phyloP scores from a whole-genome alignment of 305 asterid species.

The Fraxinus ornus region DNA sequence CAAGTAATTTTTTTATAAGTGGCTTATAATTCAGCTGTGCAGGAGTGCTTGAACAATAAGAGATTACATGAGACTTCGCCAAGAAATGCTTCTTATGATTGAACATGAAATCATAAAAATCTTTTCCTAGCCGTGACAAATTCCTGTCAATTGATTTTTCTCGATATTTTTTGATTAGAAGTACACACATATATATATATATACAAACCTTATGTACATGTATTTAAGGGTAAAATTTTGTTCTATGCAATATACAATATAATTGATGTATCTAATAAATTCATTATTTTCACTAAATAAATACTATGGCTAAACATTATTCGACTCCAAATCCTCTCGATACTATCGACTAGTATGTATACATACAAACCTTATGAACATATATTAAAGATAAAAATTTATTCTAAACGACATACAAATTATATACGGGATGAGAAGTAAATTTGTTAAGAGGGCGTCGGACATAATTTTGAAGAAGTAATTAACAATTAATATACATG shows the following conservation, averaged over 20 bases:
- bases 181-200: no score
- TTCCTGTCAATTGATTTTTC: neutral
- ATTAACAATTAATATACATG: neutral
- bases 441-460: neutral
- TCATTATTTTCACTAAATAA: no score
- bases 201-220: neutral
- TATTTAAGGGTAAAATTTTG: neutral
- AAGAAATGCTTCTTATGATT: slow-evolving; percentile 18
- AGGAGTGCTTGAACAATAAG: slow-evolving; percentile 15
- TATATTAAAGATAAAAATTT: no score
- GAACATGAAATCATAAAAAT: neutral
- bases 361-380: no score
- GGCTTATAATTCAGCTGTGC: neutral
- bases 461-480: neutral
- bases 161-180: no score
- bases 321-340: neutral
- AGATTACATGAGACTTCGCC: no score
- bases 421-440: no score
- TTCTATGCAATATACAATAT: neutral
- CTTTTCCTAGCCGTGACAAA: neutral
- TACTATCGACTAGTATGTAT: no score
- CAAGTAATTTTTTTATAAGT: neutral
- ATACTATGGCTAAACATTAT: no score
- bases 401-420: no score
- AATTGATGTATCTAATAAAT: neutral